Evolutionary conservation across 2,329 filamentous ascomycete genomes (phyloP).

Genomic region (Dactylellina haptotyla): DNA sequence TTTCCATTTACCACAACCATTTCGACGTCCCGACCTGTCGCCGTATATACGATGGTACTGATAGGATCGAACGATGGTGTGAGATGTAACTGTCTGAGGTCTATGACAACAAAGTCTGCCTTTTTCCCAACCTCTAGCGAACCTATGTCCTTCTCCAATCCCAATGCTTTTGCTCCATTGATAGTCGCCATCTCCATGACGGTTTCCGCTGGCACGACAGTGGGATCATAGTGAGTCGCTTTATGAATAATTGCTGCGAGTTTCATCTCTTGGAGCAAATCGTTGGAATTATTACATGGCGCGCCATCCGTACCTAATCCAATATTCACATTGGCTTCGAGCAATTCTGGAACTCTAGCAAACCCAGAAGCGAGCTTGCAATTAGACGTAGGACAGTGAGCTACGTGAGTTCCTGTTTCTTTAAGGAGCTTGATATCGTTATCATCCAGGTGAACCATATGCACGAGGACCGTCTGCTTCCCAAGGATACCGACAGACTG

Average conservation of each 20-base stretch:
- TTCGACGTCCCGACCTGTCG: constrained; percentile 64
- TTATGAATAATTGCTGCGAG: constrained; percentile 65
- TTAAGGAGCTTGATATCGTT: constrained; percentile 62
- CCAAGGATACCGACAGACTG: constrained; percentile 61
- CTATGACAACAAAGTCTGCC: constrained; percentile 62
- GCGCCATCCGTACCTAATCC: constrained; percentile 67
- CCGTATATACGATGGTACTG: constrained; percentile 64
- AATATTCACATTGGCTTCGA: constrained; percentile 64
- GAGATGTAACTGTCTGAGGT: constrained; percentile 58
- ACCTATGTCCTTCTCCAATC: constrained; percentile 60
- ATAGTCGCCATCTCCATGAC: constrained; percentile 68
- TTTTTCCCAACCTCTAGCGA: constrained; percentile 64
- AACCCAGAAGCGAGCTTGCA: constrained; percentile 67
- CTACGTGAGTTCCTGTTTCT: constrained; percentile 63
- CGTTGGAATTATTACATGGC: constrained; percentile 62
- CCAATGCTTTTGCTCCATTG: constrained; percentile 65
- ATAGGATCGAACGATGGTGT: constrained; percentile 59
- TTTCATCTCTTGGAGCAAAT: constrained; percentile 65
- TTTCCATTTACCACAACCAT: constrained; percentile 64
- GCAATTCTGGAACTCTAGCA: constrained; percentile 64
- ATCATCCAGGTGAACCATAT: constrained; percentile 67
- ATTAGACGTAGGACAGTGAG: constrained; percentile 67
- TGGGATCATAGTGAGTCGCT: constrained; percentile 60
- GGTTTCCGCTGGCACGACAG: constrained; percentile 63
- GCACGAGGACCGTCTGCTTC: constrained; percentile 65